Base-by-base conservation (phyloP, 495 filamentous ascomycete genomes). In the Cercophora samala region DNA sequence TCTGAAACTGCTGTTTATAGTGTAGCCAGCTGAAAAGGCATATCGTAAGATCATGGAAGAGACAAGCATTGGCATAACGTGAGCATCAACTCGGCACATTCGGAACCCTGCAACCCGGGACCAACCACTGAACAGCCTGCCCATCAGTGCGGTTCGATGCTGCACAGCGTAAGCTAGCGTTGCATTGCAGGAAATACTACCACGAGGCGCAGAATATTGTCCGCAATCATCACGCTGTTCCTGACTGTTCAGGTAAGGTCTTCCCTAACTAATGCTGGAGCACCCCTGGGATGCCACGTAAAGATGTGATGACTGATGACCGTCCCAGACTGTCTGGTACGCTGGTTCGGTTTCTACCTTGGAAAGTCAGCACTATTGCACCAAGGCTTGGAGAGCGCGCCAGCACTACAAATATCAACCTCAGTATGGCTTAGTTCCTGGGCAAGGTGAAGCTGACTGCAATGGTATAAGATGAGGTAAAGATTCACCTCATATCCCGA, bases 131-230 rank as follows among this genome's bases (percentile, higher is more conserved):
- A 29, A 29, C 4, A 29, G 26, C 26, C 26, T 29, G 26, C 26
- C 26, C 26, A 29, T 29, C 26, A 29, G 26, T 8, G 4, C 8
- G 26, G 26, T 29, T 29, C 26, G 1, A 8, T 5, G 26, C 26
- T 29, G 26, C 26, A 29, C 8, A 11, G 52, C 52, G 6, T 54
- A 18, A 54, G 52, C 52, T 54, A 54, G 52, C 19, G 52, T 54
- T 21, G 19, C 52, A 54, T 54, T 21, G 52, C 19, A 21, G 52
- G 6, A 21, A 21, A 29, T 29, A 29, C 26, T 29, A 29, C 26
- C 26, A 54, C 6, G 52, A 54, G 52, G 52, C 52, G 52, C 52
- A 54, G 15, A 54, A 54, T 54, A 54, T 54, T 54, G 52, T 18
- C 52, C 17, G 13, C 17, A 6, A 54, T 4, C 4, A 54, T 19